Evolutionary conservation across 352 stramenopile genomes (phyloP), one percentile per base, ranked within the genome.

Genomic region (Phytophthora idaei): DNA sequence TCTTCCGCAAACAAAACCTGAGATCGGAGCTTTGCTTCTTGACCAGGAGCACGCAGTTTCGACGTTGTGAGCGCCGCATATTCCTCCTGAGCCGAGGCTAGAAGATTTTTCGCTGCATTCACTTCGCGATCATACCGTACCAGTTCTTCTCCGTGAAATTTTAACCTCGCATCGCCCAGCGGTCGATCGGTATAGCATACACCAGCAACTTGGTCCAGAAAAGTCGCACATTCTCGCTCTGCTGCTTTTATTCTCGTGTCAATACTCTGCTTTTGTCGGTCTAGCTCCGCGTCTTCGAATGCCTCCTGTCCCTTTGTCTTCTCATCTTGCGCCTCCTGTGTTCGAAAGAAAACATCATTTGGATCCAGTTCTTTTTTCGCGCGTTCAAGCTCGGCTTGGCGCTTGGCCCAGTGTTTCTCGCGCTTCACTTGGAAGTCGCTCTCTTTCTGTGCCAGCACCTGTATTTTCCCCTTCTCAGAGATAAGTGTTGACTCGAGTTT

Each of bases 311-410:
- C 82, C 3, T 56, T 77, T 1, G 78, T 80, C 32, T 82, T 83
- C 42, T 81, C 81, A 57, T 91, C 83, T 29, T 90, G 78, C 0
- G 76, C 71, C 8, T 92, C 84, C 3, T 85, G 73, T 6, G 78
- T 92, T 1, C 74, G 74, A 34, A 94, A 94, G 66, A 89, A 94
- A n/a, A 90, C 75, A 29, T 91, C 84, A 31, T 76, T 91, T 9
- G 87, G 85, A 50, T 95, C 84, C 2, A 95, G 59, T 29, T 95
- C 85, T 32, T 86, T 83, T 50, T 87, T 84, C 2, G 85, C 85
- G 1, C 84, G 78, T 7, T 92, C 81, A 7, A 92, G 61, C 4
- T 95, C 87, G 3, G 69, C 73, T 14, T 85, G 46, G 4, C 87
- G 79, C 34, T 90, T 89, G 36, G 80, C 66, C 76, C 82, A 89